Evolutionary conservation across 1,284 basidiomycete species (phyloP).

Genomic region (Clitocybe nebularis): DNA sequence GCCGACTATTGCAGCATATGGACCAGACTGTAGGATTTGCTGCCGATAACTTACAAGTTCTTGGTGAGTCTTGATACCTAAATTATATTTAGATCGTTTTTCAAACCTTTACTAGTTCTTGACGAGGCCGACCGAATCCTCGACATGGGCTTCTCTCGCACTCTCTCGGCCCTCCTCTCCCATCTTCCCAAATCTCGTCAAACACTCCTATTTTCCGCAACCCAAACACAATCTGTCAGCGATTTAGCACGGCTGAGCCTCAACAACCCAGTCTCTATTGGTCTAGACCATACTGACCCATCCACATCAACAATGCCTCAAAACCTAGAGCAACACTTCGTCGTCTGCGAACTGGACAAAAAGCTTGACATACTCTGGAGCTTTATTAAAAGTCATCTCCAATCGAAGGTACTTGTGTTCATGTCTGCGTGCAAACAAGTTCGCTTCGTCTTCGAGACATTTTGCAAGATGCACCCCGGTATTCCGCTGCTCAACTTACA

Average conservation of each 20-base stretch:
- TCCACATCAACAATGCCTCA: constrained; percentile 47
- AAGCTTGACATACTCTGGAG: constrained; percentile 94
- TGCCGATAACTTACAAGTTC: constrained; percentile 82
- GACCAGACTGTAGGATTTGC: constrained; percentile 98
- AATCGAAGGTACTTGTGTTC: constrained; percentile 92
- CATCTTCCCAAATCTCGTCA: constrained; percentile 86
- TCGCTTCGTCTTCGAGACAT: constrained; percentile 95
- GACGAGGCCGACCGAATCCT: constrained; percentile 97
- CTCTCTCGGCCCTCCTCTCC: constrained; percentile 85
- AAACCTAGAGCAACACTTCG: constrained; percentile 89
- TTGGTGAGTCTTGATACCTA: constrained; percentile 59
- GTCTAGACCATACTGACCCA: constrained; percentile 47
- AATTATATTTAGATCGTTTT: constrained; percentile 1
- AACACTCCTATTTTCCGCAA: constrained; percentile 95
- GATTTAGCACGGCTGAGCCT: constrained; percentile 91
- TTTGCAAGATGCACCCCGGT: constrained; percentile 93
- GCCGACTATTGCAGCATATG: constrained; percentile 94
- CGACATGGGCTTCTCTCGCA: constrained; percentile 93
- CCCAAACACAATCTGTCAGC: constrained; percentile 88
- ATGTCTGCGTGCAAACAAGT: constrained; percentile 96
- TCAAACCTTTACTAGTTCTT: constrained; percentile 55
- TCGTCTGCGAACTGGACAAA: constrained; percentile 77
- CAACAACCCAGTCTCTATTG: constrained; percentile 79
- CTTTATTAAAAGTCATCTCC: constrained; percentile 93
- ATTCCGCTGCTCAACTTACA: constrained; percentile 89